Base-by-base conservation (phyloP, 2,329 filamentous ascomycete genomes). In the Didymella lethalis region DNA sequence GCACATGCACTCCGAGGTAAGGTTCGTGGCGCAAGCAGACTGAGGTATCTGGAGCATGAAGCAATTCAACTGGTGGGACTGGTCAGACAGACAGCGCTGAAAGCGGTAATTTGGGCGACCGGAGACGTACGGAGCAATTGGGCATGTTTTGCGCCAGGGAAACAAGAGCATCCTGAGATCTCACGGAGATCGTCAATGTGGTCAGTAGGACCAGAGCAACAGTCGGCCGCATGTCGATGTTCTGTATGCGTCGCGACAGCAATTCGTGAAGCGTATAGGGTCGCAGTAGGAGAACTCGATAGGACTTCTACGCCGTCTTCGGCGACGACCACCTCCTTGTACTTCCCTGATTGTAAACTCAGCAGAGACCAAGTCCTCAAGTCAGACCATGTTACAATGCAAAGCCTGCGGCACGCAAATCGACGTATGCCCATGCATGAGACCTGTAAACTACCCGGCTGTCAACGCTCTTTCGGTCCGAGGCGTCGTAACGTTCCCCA, bases 1-100 rank as follows among this genome's bases (percentile, higher is more conserved):
- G 61, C 80, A 82, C 23, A 81, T 69, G 56, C 80, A 82, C 29
- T 54, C 54, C 18, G 69, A 67, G 44, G 73, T 69, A 53, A 81
- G 69, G 4, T 79, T 77, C 1, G 69, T 59, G 4, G 72, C 64
- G 57, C 80, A 81, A 10, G 61, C 62, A 1, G 79, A 80, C 59
- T 70, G 64, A 4, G 73, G 65, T 20, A 77, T 58, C 2, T 66
- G 64, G 25, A 58, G n/a, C 26, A 38, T 57, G 23, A 71, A 63
- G 54, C 68, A 71, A 26, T 46, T 28, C 34, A 70, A 34, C 68
- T 71, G 26, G 3, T 47, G n/a, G 29, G n/a, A 32, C 10, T 18
- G 29, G 34, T 66, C 23, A 64, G 62, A 28, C 29, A 25, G 16
- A 26, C 7, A 28, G 16, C 8, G 7, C 7, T 10, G 12, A 29